A percentile compares a stretch with the other conserved stretches of the same genome.
These are phyloP conservation scores for Xanthoparmelia taractica DNA, from an alignment of 495 filamentous ascomycete species.

Conservation along the genomic window DNA sequence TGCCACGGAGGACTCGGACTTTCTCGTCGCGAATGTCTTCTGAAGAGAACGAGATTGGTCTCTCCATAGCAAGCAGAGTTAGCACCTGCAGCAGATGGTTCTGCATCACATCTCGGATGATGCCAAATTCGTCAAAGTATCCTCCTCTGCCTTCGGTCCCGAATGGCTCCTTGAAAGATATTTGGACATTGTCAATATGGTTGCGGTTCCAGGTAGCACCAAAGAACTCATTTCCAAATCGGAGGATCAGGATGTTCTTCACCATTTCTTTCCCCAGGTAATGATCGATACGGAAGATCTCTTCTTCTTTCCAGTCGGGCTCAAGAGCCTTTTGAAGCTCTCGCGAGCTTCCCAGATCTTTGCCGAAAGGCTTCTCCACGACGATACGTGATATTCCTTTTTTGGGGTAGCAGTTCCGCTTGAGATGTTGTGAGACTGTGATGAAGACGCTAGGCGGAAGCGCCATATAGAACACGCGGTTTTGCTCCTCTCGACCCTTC, in stretches of 20 bases:
- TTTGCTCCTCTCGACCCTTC: slow-evolving; percentile 68
- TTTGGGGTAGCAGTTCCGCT: slow-evolving; percentile 90
- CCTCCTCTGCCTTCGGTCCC: slow-evolving; percentile 98
- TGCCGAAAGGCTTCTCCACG: slow-evolving; percentile 99
- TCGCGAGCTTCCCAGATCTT: slow-evolving; percentile 88
- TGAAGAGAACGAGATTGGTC: slow-evolving; percentile 94
- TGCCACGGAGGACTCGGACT: slow-evolving; percentile 88
- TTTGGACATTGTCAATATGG: slow-evolving; percentile 97
- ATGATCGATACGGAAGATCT: slow-evolving; percentile 99
- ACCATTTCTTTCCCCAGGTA: slow-evolving; percentile 99
- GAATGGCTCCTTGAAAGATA: slow-evolving; percentile 99
- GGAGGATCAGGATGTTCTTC: slow-evolving; percentile 97
- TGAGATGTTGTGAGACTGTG: slow-evolving; percentile 91
- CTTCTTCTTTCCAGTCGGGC: slow-evolving; percentile 98
- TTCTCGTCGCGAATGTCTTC: slow-evolving; percentile 99
- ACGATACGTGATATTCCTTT: slow-evolving; percentile 88
- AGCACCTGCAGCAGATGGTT: slow-evolving; percentile 95
- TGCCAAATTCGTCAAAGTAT: slow-evolving; percentile 99
- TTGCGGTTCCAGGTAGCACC: slow-evolving; percentile 98
- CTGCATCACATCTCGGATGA: slow-evolving; percentile 98
- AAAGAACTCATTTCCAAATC: slow-evolving; percentile 99
- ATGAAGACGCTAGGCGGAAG: slow-evolving; percentile 97
- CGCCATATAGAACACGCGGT: slow-evolving; percentile 99
- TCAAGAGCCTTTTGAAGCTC: slow-evolving; percentile 91
- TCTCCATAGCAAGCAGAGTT: slow-evolving; percentile 95